phyloP scores from a whole-genome alignment of 371 early-diverging fungal genomes.

The Gilbertella persicaria region DNA sequence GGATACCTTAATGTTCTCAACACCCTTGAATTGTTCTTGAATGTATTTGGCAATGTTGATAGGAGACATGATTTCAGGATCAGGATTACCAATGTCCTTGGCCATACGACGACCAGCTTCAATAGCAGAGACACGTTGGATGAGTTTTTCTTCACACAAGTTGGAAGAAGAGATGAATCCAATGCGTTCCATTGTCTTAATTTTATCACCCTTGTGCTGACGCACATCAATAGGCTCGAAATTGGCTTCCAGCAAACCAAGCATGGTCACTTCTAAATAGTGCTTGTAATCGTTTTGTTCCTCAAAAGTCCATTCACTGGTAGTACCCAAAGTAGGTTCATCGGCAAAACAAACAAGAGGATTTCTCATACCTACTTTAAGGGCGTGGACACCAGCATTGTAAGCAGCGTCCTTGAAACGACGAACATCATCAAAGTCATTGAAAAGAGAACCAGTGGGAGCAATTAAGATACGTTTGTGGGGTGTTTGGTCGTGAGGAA shows the following conservation, averaged over 20 bases:
- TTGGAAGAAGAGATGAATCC: constrained; percentile 46
- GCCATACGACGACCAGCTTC: constrained; percentile 77
- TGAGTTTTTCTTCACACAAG: constrained; percentile 24
- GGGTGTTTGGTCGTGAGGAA: constrained; percentile 41
- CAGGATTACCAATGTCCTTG: constrained; percentile 80
- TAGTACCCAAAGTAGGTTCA: constrained; percentile 29
- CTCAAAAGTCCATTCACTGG: constrained; percentile 31
- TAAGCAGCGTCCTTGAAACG: constrained; percentile 68
- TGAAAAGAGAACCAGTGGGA: constrained; percentile 69
- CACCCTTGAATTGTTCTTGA: constrained; percentile 49
- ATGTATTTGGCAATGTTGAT: constrained; percentile 74
- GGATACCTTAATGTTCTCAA: constrained; percentile 58
- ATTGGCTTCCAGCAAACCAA: constrained; percentile 71
- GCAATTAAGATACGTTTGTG: constrained; percentile 68
- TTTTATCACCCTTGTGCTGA: constrained; percentile 56
- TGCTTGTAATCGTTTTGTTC: constrained; percentile 59
- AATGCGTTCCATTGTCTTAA: constrained; percentile 54
- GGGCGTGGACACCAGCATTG: constrained; percentile 66
- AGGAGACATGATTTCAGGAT: constrained; percentile 89
- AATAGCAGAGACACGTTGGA: constrained; percentile 64
- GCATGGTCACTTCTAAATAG: constrained; percentile 72
- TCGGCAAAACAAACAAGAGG: constrained; percentile 68
- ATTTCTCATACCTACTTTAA: constrained; percentile 60
- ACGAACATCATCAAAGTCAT: constrained; percentile 85
- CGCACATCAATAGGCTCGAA: constrained; percentile 85